Evolutionary conservation across 768 basidiomycete species (phyloP).

Genomic region (Calvatia gigantea): DNA sequence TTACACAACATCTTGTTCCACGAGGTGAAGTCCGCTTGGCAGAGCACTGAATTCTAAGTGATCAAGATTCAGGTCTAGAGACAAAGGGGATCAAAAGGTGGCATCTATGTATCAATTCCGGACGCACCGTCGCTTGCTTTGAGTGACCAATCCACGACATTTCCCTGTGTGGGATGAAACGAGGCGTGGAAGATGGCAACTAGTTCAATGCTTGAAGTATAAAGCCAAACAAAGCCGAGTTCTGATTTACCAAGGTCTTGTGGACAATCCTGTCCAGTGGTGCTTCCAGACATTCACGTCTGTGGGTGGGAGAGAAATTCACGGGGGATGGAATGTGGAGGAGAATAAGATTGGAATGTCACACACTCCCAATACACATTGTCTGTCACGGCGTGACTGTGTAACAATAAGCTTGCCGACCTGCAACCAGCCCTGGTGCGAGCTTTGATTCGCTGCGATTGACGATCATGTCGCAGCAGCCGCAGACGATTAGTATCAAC

Average conservation of each 20-base stretch:
- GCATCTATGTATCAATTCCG: neutral
- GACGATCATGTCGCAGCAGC: slow-evolving; percentile 26
- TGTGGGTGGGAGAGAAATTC: slow-evolving; percentile 9
- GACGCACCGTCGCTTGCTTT: slow-evolving; percentile 63
- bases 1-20: slow-evolving; percentile 79
- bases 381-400: neutral
- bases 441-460: slow-evolving; percentile 9
- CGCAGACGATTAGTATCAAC: slow-evolving; percentile 70
- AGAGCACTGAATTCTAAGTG: slow-evolving; percentile 78
- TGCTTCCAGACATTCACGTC: slow-evolving; percentile 8
- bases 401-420: slow-evolving; percentile 1
- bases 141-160: slow-evolving; percentile 74
- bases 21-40: slow-evolving; percentile 77
- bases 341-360: slow-evolving; percentile 9
- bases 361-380: neutral
- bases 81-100: neutral
- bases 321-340: slow-evolving; percentile 3
- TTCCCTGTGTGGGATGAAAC: slow-evolving; percentile 82
- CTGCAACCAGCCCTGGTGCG: slow-evolving; percentile 4
- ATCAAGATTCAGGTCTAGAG: slow-evolving; percentile 59
- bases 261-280: neutral
- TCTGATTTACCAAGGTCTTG: slow-evolving; percentile 11
- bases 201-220: slow-evolving; percentile 24
- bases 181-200: slow-evolving; percentile 84
- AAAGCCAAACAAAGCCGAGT: neutral